Evolutionary conservation across 208 protist genomes (phyloP).

Genomic region (Acanthamoeba lugdunensis): DNA sequence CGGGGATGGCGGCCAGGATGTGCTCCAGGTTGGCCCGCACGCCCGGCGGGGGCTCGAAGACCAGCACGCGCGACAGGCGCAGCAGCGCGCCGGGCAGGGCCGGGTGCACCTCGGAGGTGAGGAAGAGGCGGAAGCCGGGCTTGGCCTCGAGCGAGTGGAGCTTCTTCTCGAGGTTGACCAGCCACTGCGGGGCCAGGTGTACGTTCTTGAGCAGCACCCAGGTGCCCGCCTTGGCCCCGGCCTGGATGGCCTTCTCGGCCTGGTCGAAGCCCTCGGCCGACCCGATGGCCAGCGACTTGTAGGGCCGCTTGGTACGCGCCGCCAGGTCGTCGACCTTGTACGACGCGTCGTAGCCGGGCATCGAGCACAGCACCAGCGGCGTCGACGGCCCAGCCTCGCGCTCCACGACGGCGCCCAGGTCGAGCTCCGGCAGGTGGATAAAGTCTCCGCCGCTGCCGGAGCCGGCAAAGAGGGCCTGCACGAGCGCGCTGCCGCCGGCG

Average conservation of each 20-base stretch:
- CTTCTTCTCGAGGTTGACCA: conserved; percentile 94
- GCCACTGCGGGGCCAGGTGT: conserved; percentile 95
- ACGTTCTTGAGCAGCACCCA: conserved; percentile 99
- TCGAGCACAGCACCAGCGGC: conserved; percentile 87
- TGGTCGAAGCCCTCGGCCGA: conserved; percentile 92
- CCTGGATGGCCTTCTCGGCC: conserved; percentile 92
- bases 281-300: conserved; percentile 94
- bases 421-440: conserved; percentile 79
- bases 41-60: too few relatives aligned
- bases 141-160: conserved; percentile 90
- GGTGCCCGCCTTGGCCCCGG: conserved; percentile 88
- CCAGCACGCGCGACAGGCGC: too few relatives aligned
- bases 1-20: too few relatives aligned
- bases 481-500: conserved; percentile 72
- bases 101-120: conserved; percentile 96
- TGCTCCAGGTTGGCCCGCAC: too few relatives aligned
- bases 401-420: conserved; percentile 77
- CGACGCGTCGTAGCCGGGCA: conserved; percentile 94
- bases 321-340: conserved; percentile 92
- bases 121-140: conserved; percentile 94
- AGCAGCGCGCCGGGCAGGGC: too few relatives aligned
- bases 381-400: conserved; percentile 80
- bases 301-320: conserved; percentile 81
- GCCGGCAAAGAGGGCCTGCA: conserved; percentile 84
- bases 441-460: conserved; percentile 69